Evolutionary conservation across 805 yeast genomes (phyloP).

Genomic region (Candida vaughaniae): DNA sequence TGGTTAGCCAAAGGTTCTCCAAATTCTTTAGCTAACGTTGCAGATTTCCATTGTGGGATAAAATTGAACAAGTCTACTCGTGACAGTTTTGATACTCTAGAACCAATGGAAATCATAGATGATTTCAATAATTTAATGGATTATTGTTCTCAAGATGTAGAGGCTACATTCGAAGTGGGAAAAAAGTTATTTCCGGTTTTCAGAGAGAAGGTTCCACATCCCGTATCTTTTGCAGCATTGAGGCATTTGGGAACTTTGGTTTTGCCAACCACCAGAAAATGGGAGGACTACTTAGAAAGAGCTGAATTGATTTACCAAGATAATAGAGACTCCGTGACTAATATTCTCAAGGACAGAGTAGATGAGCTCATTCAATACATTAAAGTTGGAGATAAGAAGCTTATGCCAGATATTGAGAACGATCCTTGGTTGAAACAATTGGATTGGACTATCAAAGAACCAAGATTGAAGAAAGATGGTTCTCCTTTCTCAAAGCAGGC

Average conservation of each 20-base stretch:
- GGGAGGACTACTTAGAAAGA: constrained; percentile 69
- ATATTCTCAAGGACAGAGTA: constrained; percentile 59
- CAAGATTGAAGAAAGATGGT: constrained; percentile 65
- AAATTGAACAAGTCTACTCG: constrained; percentile 65
- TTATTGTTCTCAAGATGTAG: constrained; percentile 87
- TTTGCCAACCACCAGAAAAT: constrained; percentile 70
- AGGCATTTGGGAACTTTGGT: constrained; percentile 70
- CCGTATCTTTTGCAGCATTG: constrained; percentile 88
- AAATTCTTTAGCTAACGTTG: constrained; percentile 79
- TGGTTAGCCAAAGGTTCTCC: constrained; percentile 80
- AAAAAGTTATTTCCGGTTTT: constrained; percentile 70
- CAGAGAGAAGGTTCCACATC: constrained; percentile 75
- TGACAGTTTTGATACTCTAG: constrained; percentile 57
- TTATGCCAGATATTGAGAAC: constrained; percentile 34
- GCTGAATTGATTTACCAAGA: constrained; percentile 69
- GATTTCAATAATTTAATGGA: constrained; percentile 61
- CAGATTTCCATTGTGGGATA: constrained; percentile 71
- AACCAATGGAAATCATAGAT: constrained; percentile 51
- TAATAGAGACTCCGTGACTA: constrained; percentile 54
- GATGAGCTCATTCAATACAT: constrained; percentile 49
- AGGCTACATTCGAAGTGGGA: constrained; percentile 69
- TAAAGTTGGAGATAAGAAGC: constrained; percentile 28
- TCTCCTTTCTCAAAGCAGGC: constrained; percentile 66
- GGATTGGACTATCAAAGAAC: constrained; percentile 75
- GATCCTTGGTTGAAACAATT: constrained; percentile 93